These are phyloP conservation scores for Phytopythium cucurbitacearum DNA, from an alignment of 352 stramenopile genomes.

Conservation along the genomic window DNA sequence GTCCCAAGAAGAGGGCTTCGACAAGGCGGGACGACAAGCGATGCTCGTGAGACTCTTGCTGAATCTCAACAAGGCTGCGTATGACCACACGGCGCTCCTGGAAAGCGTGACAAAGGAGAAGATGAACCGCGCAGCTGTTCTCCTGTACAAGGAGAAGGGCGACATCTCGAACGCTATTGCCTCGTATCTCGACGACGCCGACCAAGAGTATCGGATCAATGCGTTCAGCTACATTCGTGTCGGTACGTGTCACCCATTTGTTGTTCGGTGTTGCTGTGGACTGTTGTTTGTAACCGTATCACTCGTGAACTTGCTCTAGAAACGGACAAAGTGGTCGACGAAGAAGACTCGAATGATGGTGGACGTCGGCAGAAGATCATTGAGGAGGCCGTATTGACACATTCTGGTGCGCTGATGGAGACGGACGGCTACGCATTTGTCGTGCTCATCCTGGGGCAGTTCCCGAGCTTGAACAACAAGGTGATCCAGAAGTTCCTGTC, in stretches of 20 bases:
- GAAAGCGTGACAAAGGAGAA: conserved; percentile 66
- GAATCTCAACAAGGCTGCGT: conserved; percentile 78
- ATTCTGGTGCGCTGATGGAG: conserved; percentile 81
- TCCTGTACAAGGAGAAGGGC: conserved; percentile 76
- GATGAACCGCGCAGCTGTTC: conserved; percentile 80
- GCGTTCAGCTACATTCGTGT: conserved; percentile 82
- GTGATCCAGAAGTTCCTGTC: conserved; percentile 80
- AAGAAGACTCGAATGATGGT: conserved; percentile 28
- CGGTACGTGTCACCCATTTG: conserved; percentile 21
- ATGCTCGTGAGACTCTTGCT: conserved; percentile 85
- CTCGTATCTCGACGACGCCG: conserved; percentile 76
- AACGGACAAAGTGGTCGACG: conserved; percentile 37
- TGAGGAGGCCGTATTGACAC: conserved; percentile 70
- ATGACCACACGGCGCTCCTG: conserved; percentile 71
- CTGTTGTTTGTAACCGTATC: background rate
- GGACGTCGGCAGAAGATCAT: conserved; percentile 60
- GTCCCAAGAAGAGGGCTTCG: conserved; percentile 79
- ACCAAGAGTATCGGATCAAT: conserved; percentile 80
- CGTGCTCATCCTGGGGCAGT: conserved; percentile 82
- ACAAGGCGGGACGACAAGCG: conserved; percentile 71
- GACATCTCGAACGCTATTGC: conserved; percentile 73
- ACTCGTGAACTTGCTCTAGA: conserved; percentile 10
- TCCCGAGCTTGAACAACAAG: conserved; percentile 82
- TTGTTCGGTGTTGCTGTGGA: conserved; percentile 2
- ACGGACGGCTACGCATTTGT: conserved; percentile 88